Evolutionary conservation across 345 rosid species (phyloP).

Genomic region (Syzygium jambos): DNA sequence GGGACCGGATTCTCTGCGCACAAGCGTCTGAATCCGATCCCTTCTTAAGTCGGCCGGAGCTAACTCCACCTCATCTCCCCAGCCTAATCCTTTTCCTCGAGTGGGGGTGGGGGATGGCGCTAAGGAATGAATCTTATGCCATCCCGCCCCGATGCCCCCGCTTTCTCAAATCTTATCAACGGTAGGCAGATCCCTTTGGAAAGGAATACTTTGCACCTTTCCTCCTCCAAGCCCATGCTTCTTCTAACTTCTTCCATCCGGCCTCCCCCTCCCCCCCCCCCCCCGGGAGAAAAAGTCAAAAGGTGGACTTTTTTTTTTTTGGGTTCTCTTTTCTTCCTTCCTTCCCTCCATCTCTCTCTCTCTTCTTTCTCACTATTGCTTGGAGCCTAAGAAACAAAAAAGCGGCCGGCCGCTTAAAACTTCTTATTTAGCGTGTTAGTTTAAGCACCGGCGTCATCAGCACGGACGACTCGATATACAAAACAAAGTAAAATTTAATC

Average conservation of each 20-base stretch:
- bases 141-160: neutral
- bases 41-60: neutral
- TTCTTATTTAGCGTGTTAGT: neutral
- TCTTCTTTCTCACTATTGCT: constrained; percentile 4
- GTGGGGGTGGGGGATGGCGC: neutral
- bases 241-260: too few species aligned
- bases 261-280: neutral
- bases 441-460: neutral
- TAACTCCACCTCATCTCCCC: neutral
- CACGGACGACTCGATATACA: too few species aligned
- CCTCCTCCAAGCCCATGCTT: too few species aligned
- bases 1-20: neutral
- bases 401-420: neutral
- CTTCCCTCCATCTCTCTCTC: accelerated
- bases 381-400: constrained; percentile 20
- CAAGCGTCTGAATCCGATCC: neutral
- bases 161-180: neutral
- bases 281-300: neutral
- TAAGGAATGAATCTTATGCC: neutral
- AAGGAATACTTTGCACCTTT: too few species aligned
- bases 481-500: neutral
- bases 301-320: neutral
- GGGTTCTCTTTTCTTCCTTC: too few species aligned
- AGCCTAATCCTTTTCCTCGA: neutral
- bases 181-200: too few species aligned